A percentile compares a stretch with the other conserved stretches of the same genome.
Evolutionary conservation across 2,329 filamentous ascomycete species (phyloP).

Genomic region (Aspergillus glaucus): DNA sequence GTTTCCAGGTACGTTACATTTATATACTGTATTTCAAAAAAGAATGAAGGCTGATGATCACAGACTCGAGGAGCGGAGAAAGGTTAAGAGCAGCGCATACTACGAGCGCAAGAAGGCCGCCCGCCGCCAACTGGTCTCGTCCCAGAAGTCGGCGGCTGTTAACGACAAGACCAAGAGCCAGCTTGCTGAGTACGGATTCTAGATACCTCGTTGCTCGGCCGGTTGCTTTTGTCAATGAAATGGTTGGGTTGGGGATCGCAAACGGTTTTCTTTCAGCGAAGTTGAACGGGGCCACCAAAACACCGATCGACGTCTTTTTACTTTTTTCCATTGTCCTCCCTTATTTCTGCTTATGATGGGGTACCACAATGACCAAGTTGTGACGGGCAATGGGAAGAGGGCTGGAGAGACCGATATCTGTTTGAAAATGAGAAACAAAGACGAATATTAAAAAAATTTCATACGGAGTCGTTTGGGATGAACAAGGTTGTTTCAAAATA

Average conservation of each 20-base stretch:
- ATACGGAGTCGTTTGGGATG: conserved; percentile 35
- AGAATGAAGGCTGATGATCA: conserved; percentile 19
- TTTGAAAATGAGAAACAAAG: conserved; percentile 24
- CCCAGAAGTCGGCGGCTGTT: conserved; percentile 85
- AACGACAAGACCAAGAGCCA: conserved; percentile 81
- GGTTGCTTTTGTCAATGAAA: conserved; percentile 37
- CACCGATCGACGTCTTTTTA: conserved; percentile 34
- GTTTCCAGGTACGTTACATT: conserved; percentile 74
- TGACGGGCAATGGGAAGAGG: conserved; percentile 27
- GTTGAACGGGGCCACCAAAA: conserved; percentile 29
- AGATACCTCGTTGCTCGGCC: conserved; percentile 44
- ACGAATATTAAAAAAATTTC: conserved; percentile 1
- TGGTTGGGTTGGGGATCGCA: conserved; percentile 33
- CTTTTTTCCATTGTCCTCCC: conserved; percentile 23
- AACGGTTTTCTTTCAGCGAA: conserved; percentile 35
- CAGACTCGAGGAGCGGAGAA: conserved; percentile 98
- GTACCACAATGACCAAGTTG: conserved; percentile 29
- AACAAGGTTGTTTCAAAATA: conserved; percentile 35
- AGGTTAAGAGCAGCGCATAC: conserved; percentile 98
- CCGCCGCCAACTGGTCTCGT: conserved; percentile 81
- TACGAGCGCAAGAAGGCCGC: conserved; percentile 99
- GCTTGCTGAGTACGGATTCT: conserved; percentile 88
- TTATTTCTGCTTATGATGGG: conserved; percentile 23
- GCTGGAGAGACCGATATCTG: conserved; percentile 26
- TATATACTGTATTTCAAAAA: not conserved